Base-by-base conservation (phyloP, 2,329 filamentous ascomycete genomes). In the Rhinocladiella similis region DNA sequence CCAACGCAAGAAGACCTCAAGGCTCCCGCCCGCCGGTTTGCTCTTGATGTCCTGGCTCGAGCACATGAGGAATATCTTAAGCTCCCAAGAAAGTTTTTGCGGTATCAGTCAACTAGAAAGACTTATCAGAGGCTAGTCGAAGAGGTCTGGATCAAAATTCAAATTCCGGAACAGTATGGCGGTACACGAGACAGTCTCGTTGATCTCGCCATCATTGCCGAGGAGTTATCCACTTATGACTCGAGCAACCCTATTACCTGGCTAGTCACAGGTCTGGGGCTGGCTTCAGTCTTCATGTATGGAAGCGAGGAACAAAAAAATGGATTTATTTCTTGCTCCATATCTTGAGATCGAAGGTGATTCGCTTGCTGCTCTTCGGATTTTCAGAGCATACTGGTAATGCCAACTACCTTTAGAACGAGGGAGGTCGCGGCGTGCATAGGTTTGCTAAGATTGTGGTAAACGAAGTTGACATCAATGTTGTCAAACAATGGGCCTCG, bases 401-500 rank as follows among this genome's bases (percentile, higher is more conserved):
- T 7, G 78, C 80, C 4, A 83, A 83, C 64, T 80, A 71, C 63
- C 65, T 82, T 10, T 77, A 82, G 64, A 75, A 73, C 47, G 50
- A 53, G 22, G 80, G 79, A 1, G 77, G 71, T 0, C 68, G 67
- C 4, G 80, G 81, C 0, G 65, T 83, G 39, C 68, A 74, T 46
- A 82, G 79, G 2, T 80, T 76, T 1, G 80, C 80, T 1, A 68
- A 68, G 19, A 66, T 65, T 10, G 77, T 80, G 14, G 78, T 76
- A 0, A 73, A 80, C 41, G 72, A 77, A 38, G 82, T 77, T 76
- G 64, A 82, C 3, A 61, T 83, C 22, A 77, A 77, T 62, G 80
- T 80, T 3, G 80, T 82, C 61, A 54, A 77, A 75, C 68, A 80
- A 36, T 83, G 80, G 80, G 77, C 80, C 6, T 81, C 79, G 1